Conservation (phyloP, 2,329 filamentous ascomycete species). For the Phaeosphaeriaceae sp. region DNA sequence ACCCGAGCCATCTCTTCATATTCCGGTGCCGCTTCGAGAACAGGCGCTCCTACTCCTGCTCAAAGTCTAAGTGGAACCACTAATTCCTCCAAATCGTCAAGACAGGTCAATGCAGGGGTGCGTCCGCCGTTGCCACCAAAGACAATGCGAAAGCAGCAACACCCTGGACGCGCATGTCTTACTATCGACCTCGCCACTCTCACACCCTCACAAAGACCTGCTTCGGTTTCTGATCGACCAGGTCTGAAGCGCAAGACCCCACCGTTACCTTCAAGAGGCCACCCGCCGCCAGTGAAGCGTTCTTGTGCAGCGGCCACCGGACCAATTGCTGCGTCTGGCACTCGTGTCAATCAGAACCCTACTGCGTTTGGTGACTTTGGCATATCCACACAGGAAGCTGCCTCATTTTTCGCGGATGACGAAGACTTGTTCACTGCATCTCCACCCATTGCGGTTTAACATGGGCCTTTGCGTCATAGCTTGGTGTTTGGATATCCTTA, state of each 20-base stretch:
- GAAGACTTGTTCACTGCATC: constrained; percentile 26
- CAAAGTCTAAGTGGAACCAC: not conserved
- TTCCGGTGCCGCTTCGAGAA: too few species aligned
- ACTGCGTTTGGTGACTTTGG: constrained; percentile 22
- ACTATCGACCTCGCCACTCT: not conserved
- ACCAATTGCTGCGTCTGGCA: not conserved
- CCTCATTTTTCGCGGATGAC: constrained; percentile 37
- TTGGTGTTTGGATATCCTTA: not conserved
- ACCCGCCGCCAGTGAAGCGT: constrained; percentile 4
- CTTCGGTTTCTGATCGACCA: constrained; percentile 9
- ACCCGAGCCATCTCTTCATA: not conserved
- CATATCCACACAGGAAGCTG: constrained; percentile 36
- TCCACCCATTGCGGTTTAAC: constrained; percentile 25
- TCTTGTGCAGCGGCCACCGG: not conserved
- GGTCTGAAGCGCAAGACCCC: constrained; percentile 10
- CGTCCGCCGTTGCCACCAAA: not conserved
- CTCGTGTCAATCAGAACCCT: not conserved
- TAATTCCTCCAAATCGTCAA: not conserved
- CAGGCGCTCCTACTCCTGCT: not conserved
- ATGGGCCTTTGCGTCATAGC: not conserved
- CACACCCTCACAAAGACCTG: constrained; percentile 2
- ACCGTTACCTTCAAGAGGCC: not conserved
- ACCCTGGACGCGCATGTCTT: not conserved
- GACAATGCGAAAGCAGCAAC: not conserved
- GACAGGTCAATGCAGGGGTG: not conserved